Conservation (phyloP, 2,329 filamentous ascomycete genomes). For the Salinomyces thailandicus region DNA sequence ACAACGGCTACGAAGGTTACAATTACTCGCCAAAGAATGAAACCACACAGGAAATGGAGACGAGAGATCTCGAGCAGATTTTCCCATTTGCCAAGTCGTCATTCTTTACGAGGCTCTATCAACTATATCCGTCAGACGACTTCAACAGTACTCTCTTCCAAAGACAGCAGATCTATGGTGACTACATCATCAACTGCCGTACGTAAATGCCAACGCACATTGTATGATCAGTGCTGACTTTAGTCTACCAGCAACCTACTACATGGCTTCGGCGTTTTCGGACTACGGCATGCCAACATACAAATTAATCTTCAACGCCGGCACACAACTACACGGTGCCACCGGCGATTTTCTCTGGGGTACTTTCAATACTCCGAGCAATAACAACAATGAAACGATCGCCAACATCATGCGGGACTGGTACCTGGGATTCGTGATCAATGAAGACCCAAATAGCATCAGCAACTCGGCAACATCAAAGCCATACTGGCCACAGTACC, state of each 20-base stretch:
- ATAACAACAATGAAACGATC: conserved; percentile 28
- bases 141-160: no score
- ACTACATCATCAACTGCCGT: no score
- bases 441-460: conserved; percentile 26
- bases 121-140: no score
- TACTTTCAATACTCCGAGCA: conserved; percentile 8
- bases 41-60: conserved; percentile 20
- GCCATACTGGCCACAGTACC: conserved; percentile 24
- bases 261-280: conserved; percentile 28
- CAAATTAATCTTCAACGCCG: conserved; percentile 28
- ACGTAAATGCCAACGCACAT: no score
- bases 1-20: conserved; percentile 22
- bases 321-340: conserved; percentile 26
- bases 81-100: conserved; percentile 27
- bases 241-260: conserved; percentile 27
- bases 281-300: conserved; percentile 17
- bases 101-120: conserved; percentile 31
- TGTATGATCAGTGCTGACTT: no score
- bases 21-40: conserved; percentile 23
- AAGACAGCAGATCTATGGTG: no score
- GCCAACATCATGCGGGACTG: conserved; percentile 26
- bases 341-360: conserved; percentile 14
- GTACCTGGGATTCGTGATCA: conserved; percentile 26
- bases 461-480: conserved; percentile 15
- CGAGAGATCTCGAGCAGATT: conserved; percentile 19